Base-by-base conservation (phyloP, 2,329 filamentous ascomycete species). In the Monosporascus sp. region DNA sequence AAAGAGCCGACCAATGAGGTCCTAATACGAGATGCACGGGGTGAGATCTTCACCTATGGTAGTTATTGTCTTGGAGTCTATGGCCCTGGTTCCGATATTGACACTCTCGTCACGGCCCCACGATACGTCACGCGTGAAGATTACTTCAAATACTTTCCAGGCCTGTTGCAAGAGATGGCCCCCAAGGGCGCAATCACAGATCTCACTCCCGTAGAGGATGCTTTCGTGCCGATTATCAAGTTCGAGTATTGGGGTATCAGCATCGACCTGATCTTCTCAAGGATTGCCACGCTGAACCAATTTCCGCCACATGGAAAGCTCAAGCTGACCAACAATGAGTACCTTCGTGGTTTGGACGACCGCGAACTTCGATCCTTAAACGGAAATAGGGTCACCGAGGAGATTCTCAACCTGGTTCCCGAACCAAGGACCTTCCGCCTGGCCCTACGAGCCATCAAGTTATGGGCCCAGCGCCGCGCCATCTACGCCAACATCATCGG, bases 401-500 rank as follows among this genome's bases (percentile, higher is more conserved):
- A 97, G 67, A 96, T 99, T 49, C 75, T 99, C 43, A 82, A 86
- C 47, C 78, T 96, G 8, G 92, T 99, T 2, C 94, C 94, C 1
- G 90, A 97, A 68, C 83, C 87, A 63, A 91, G 88, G 62, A 91
- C 91, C 4, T 99, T 99, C 72, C 87, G 91, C 57, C 83, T 92
- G 58, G 94, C 94, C 9, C 72, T 97, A 56, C 85, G 94, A 49
- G 92, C 91, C 16, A 90, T 99, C 75, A 99, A 99, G 73, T 80
- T 99, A 7, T 99, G 94, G 94, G 92, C 94, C 9, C 90, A 96
- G 67, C 85, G 87, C 50, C 88, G 93, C 56, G 94, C 90, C 24
- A 91, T 97, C 48, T 97, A 97, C 68, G 91, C 91, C 59, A 97
- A 97, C 65, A 92, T 97, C 59, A 91, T 96, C 71, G 94, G 94